phyloP scores from a whole-genome alignment of 164 flowering plant genomes.

The Nelumbo lutea region DNA sequence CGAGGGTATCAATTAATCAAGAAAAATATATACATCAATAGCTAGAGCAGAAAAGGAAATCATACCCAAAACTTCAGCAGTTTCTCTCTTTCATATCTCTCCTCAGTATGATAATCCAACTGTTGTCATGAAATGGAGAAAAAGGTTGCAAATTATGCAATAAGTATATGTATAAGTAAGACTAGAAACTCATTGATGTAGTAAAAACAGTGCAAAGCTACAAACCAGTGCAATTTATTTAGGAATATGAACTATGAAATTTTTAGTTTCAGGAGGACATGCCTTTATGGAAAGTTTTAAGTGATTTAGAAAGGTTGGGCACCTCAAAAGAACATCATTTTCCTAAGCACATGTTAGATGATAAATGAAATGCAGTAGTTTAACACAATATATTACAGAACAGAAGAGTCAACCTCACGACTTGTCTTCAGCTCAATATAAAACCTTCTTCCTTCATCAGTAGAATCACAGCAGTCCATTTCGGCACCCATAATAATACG shows the following conservation, averaged over 20 bases:
- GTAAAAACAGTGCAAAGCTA: too few relatives aligned
- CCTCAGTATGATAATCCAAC: slow-evolving; percentile 87
- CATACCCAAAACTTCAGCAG: slow-evolving; percentile 90
- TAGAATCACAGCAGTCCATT: slow-evolving; percentile 97
- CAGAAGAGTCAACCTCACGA: slow-evolving; percentile 63
- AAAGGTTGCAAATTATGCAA: slow-evolving; percentile 1
- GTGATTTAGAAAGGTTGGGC: too few relatives aligned
- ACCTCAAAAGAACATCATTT: too few relatives aligned
- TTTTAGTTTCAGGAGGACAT: too few relatives aligned
- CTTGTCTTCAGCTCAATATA: slow-evolving; percentile 90
- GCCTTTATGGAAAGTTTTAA: too few relatives aligned
- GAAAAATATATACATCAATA: neutral
- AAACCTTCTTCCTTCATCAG: slow-evolving; percentile 84
- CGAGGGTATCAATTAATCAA: neutral
- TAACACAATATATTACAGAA: slow-evolving; percentile 1
- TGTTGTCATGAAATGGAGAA: slow-evolving; percentile 22
- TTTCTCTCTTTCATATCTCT: slow-evolving; percentile 82
- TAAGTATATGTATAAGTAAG: neutral
- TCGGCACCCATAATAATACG: slow-evolving; percentile 98
- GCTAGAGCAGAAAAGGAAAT: slow-evolving; percentile 1
- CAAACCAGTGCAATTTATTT: too few relatives aligned
- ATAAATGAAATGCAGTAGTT: slow-evolving; percentile 4
- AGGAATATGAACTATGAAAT: too few relatives aligned
- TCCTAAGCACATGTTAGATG: neutral
- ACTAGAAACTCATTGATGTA: too few relatives aligned